phyloP scores from a whole-genome alignment of 768 basidiomycete species.

The Termitomyces sp. region DNA sequence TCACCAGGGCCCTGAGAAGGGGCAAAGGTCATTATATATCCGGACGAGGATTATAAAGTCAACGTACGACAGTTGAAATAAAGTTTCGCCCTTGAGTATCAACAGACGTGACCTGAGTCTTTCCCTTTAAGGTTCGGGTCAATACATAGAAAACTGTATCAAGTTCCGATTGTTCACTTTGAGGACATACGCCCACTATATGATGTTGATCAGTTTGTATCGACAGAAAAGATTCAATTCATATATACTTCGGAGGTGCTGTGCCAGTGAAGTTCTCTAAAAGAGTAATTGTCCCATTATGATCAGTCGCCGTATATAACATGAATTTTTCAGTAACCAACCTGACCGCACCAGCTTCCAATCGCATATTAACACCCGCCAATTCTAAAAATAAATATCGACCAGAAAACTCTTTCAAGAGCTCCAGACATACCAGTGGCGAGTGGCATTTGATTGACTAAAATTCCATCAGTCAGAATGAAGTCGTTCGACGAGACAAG shows the following conservation, averaged over 20 bases:
- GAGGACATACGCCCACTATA: constrained; percentile 48
- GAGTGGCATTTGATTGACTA: constrained; percentile 43
- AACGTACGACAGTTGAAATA: constrained; percentile 41
- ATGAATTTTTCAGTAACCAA: constrained; percentile 5
- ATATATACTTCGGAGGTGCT: constrained; percentile 34
- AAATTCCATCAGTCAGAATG: not conserved
- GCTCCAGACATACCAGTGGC: constrained; percentile 30
- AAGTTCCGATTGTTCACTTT: constrained; percentile 18
- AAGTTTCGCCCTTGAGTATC: constrained; percentile 44
- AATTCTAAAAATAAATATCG: constrained; percentile 19
- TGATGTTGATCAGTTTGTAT: not conserved
- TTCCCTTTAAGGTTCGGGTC: constrained; percentile 25
- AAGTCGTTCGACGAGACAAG: not conserved
- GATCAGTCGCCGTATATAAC: not conserved
- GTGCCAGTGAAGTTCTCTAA: constrained; percentile 52
- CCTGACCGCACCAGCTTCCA: constrained; percentile 45
- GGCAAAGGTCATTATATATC: not conserved
- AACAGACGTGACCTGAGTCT: constrained; percentile 42
- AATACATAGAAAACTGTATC: not conserved
- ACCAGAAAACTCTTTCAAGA: not conserved
- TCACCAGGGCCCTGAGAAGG: constrained; percentile 35
- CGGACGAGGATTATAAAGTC: not conserved
- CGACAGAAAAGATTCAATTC: not conserved
- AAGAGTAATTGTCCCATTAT: not conserved
- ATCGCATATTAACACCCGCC: constrained; percentile 48